Evolutionary conservation across 2,329 filamentous ascomycete species (phyloP).

Genomic region (Paecilomyces fulvus): DNA sequence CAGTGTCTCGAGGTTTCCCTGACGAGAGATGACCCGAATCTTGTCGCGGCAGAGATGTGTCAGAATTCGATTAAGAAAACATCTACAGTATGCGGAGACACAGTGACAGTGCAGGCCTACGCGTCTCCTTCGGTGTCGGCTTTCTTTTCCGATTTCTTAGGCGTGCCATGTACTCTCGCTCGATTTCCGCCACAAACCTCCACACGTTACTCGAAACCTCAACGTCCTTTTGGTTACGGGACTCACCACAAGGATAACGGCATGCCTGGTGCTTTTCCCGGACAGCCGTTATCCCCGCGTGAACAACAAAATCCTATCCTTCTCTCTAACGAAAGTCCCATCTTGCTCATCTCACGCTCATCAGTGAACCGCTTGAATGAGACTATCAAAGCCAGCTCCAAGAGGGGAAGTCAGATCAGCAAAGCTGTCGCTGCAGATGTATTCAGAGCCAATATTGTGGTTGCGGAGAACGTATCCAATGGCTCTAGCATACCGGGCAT

Average conservation of each 20-base stretch:
- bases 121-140: conserved; percentile 53
- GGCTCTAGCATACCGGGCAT: conserved; percentile 14
- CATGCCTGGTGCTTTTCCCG: conserved; percentile 49
- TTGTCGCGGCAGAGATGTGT: conserved; percentile 59
- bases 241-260: background rate
- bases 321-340: conserved; percentile 88
- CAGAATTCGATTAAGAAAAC: conserved; percentile 29
- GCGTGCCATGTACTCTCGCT: conserved; percentile 72
- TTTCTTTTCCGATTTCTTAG: conserved; percentile 71
- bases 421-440: conserved; percentile 60
- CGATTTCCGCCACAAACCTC: conserved; percentile 66
- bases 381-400: conserved; percentile 52
- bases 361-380: conserved; percentile 73
- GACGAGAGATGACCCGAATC: conserved; percentile 20
- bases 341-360: conserved; percentile 71
- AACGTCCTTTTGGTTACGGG: conserved; percentile 48
- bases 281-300: conserved; percentile 40
- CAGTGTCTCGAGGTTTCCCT: conserved; percentile 30
- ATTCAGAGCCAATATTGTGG: conserved; percentile 82
- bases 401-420: conserved; percentile 38
- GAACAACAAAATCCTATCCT: conserved; percentile 56
- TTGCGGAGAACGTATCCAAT: conserved; percentile 46
- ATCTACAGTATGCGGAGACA: conserved; percentile 76
- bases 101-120: conserved; percentile 64
- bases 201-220: conserved; percentile 63